phyloP scores from a whole-genome alignment of 306 rosid genomes.

The Dalbergia cochinchinensis region DNA sequence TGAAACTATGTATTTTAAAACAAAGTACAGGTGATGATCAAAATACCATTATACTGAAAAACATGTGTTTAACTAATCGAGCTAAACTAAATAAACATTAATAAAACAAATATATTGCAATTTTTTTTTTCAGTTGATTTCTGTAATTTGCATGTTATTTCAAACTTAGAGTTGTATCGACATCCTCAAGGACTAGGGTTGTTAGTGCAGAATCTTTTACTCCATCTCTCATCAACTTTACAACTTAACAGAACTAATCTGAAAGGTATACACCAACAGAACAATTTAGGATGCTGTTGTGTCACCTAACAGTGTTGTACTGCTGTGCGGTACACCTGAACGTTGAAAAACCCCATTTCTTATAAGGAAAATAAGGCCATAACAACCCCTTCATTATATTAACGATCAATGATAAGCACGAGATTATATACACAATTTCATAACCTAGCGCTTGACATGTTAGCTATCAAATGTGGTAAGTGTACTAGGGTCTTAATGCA shows the following conservation, averaged over 20 bases:
- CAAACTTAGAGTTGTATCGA: too few species aligned
- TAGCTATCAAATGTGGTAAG: slow-evolving; percentile 42
- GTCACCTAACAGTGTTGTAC: slow-evolving; percentile 39
- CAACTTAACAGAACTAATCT: slow-evolving; percentile 48
- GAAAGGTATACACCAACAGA: slow-evolving; percentile 57
- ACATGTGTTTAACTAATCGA: too few species aligned
- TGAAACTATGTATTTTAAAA: too few species aligned
- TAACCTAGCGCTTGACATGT: slow-evolving; percentile 1
- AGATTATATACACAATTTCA: background rate
- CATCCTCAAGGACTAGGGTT: background rate
- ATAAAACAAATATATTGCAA: too few species aligned
- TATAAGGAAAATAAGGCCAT: slow-evolving; percentile 19
- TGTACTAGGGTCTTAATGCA: slow-evolving; percentile 53
- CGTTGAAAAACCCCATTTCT: background rate
- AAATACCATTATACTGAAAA: too few species aligned
- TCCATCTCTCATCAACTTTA: slow-evolving; percentile 49
- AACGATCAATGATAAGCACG: slow-evolving; percentile 6
- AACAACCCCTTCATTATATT: background rate
- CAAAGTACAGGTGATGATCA: too few species aligned
- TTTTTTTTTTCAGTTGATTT: too few species aligned
- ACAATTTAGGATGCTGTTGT: slow-evolving; percentile 32
- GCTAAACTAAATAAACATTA: too few species aligned
- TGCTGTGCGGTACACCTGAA: slow-evolving; percentile 19
- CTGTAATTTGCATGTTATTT: too few species aligned
- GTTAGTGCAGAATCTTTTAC: slow-evolving; percentile 50